Conservation (phyloP, 306 rosid genomes). For the Cucurbita argyrosperma region DNA sequence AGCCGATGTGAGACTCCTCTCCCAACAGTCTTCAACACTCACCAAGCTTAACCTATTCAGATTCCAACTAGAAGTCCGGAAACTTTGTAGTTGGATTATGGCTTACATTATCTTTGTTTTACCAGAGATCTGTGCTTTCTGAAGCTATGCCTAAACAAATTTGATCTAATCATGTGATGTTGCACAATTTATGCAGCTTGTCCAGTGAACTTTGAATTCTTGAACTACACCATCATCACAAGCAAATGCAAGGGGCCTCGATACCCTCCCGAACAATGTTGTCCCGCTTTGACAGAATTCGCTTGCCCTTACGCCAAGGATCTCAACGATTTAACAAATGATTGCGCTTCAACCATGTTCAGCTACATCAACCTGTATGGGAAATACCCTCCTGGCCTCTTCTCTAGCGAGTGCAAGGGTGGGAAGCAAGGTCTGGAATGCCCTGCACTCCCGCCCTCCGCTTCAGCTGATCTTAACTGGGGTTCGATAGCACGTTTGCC, state of each 20-base stretch:
- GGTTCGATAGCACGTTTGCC: conserved; percentile 18
- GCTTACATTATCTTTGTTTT: background rate
- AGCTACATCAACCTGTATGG: conserved; percentile 90
- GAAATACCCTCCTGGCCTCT: conserved; percentile 87
- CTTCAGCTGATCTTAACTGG: conserved; percentile 15
- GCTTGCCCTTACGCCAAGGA: conserved; percentile 70
- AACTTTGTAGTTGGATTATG: background rate
- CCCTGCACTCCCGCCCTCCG: conserved; percentile 50
- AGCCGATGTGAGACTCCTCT: too few relatives aligned
- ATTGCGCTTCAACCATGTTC: conserved; percentile 86
- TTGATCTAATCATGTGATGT: background rate
- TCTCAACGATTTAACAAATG: conserved; percentile 56
- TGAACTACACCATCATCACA: conserved; percentile 70
- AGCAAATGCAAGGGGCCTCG: conserved; percentile 85
- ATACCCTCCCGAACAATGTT: conserved; percentile 42
- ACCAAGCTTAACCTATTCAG: background rate
- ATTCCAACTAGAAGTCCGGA: background rate
- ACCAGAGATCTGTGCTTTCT: background rate
- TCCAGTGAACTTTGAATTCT: conserved; percentile 73
- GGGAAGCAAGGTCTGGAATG: conserved; percentile 60
- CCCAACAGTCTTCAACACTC: background rate
- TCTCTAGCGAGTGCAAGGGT: conserved; percentile 54
- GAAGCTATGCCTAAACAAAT: background rate
- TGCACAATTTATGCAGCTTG: conserved; percentile 52
- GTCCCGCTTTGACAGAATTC: conserved; percentile 48